These are phyloP conservation scores for Leccinum barrowsii DNA, from an alignment of 768 basidiomycete species.

Conservation along the genomic window DNA sequence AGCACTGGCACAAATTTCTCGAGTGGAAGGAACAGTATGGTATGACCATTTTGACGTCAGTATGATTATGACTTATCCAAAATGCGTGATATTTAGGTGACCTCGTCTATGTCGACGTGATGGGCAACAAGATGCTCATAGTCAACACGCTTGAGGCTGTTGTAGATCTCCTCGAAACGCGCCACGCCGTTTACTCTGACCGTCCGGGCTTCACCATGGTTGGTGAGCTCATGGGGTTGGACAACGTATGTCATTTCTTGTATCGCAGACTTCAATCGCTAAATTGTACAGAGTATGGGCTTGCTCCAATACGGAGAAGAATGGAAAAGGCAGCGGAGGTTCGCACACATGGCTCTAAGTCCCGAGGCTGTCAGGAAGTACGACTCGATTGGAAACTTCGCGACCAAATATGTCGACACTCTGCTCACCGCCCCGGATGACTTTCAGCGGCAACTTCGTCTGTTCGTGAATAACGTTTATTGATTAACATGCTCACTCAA, in stretches of 20 bases:
- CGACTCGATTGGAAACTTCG: constrained; percentile 27
- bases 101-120: constrained; percentile 25
- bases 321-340: constrained; percentile 24
- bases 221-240: constrained; percentile 33
- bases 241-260: constrained; percentile 2
- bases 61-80: not conserved
- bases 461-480: constrained; percentile 7
- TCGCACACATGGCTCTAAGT: constrained; percentile 30
- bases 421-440: constrained; percentile 13
- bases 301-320: constrained; percentile 21
- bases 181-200: constrained; percentile 28
- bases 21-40: constrained; percentile 10
- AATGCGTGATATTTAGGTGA: constrained; percentile 19
- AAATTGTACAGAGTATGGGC: constrained; percentile 18
- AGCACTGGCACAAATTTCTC: constrained; percentile 8
- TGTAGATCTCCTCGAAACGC: constrained; percentile 28
- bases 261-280: not conserved
- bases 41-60: not conserved
- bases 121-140: constrained; percentile 29
- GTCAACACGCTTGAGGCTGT: constrained; percentile 28
- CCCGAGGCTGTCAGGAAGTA: constrained; percentile 32
- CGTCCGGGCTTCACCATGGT: constrained; percentile 35
- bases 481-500: not conserved
- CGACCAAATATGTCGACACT: constrained; percentile 14
- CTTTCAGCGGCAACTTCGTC: constrained; percentile 21